A percentile compares a stretch with the other conserved stretches of the same genome.
Conservation (phyloP, 441 rosid species). For the Bruguiera hainesii region DNA sequence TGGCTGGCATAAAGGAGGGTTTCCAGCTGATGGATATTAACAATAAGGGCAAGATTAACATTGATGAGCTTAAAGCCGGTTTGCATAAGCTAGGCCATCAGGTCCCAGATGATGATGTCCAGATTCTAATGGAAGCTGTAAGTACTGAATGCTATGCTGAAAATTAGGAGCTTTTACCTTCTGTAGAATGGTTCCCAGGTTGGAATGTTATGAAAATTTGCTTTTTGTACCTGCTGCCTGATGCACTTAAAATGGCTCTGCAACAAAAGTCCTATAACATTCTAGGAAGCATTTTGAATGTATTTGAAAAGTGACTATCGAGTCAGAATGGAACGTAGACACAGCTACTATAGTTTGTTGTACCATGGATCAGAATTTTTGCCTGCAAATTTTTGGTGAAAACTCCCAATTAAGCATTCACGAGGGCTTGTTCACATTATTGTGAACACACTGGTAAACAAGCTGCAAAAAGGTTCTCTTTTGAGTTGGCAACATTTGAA, state of each 20-base stretch:
- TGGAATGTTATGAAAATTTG: neutral
- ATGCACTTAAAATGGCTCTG: neutral
- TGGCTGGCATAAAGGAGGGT: conserved; percentile 87
- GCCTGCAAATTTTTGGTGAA: neutral
- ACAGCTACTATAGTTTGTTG: neutral
- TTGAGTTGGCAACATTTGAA: neutral
- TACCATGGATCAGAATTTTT: neutral
- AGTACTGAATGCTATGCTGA: conserved; percentile 23
- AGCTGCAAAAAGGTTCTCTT: neutral
- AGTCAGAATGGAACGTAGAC: neutral
- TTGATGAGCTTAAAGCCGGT: conserved; percentile 74
- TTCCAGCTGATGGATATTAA: conserved; percentile 75
- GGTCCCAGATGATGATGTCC: conserved; percentile 70
- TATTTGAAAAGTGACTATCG: neutral
- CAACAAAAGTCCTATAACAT: neutral
- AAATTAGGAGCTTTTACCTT: neutral
- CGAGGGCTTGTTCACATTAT: neutral
- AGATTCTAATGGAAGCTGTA: conserved; percentile 88
- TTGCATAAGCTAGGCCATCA: conserved; percentile 81
- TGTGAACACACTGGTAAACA: neutral
- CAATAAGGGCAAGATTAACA: conserved; percentile 72
- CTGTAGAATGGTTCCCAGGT: neutral
- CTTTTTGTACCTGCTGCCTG: neutral
- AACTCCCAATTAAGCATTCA: neutral
- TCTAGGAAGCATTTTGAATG: too few relatives aligned